Base-by-base conservation (phyloP, 306 rosid species). In the Arachis stenosperma region DNA sequence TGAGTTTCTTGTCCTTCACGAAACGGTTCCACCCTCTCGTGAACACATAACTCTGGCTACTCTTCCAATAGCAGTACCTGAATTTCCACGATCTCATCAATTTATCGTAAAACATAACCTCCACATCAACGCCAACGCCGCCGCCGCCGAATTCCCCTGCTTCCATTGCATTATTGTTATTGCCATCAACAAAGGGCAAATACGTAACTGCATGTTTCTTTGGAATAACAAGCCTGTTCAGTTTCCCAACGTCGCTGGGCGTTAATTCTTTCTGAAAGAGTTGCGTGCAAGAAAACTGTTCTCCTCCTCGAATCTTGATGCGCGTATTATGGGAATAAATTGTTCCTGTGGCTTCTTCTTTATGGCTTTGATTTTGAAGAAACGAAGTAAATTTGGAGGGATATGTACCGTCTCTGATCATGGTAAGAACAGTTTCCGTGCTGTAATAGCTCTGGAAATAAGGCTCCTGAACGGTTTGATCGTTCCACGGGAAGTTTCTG, bases 231-330 rank as follows among this genome's bases (percentile, higher is more conserved):
- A 93, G 90, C 69, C 97, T 85, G 46, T 93, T 89, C 10, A 90
- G 97, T 75, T 90, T 93, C 0, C 97, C 92, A 6, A 93, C 97
- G 47, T 93, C 98, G 60, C 97, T 90, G 2, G 98, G 96, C 39
- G 97, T 93, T 54, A 93, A 58, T 41, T 90, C 97, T 67, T 93
- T 93, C 7, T 88, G 87, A 67, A 93, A 93, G 14, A 93, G 89
- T 62, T 84, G 84, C 36, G 79, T 82, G 70, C 85, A 81, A 8
- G 63, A 64, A 61, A 77, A 68, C 8, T 81, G 54, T 46, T 70
- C 80, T 10, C 77, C 80, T 1, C 64, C 86, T n/a, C 74, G 74
- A 52, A 77, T 60, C 46, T 59, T 78, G 1, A 67, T 68, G 55
- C 66, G 72, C 9, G 67, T n/a, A 10, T 2, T 11, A 9, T 3